Conservation (phyloP, 805 yeast genomes). For the Nakazawaea wickerhamii region DNA sequence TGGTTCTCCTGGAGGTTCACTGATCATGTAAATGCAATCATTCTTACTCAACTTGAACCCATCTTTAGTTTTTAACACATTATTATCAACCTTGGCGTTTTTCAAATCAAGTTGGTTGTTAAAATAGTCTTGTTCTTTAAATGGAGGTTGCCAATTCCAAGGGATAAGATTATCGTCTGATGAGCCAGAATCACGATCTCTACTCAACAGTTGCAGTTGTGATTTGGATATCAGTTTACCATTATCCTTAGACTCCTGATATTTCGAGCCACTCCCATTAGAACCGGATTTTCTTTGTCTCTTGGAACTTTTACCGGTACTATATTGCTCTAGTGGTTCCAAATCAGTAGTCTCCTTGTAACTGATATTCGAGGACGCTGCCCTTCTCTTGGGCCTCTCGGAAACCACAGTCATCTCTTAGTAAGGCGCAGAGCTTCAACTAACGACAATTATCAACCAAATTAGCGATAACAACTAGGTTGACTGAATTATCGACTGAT, state of each 20-base stretch:
- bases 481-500: no score
- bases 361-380: conserved; percentile 25
- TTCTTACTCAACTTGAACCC: conserved; percentile 37
- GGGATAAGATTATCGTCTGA: conserved; percentile 25
- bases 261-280: background rate
- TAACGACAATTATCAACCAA: no score
- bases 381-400: conserved; percentile 26
- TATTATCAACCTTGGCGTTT: conserved; percentile 34
- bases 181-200: conserved; percentile 7
- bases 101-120: conserved; percentile 36
- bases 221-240: background rate
- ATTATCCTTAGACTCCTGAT: background rate
- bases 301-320: conserved; percentile 1
- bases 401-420: conserved; percentile 1
- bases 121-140: conserved; percentile 31
- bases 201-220: background rate
- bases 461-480: no score
- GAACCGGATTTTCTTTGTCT: conserved; percentile 5
- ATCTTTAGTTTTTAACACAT: conserved; percentile 33
- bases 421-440: no score
- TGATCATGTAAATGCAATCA: conserved; percentile 75
- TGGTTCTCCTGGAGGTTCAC: conserved; percentile 94
- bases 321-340: conserved; percentile 4
- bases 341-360: conserved; percentile 28
- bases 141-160: conserved; percentile 47